Base-by-base conservation (phyloP, 768 basidiomycete genomes). In the Russula sp. region DNA sequence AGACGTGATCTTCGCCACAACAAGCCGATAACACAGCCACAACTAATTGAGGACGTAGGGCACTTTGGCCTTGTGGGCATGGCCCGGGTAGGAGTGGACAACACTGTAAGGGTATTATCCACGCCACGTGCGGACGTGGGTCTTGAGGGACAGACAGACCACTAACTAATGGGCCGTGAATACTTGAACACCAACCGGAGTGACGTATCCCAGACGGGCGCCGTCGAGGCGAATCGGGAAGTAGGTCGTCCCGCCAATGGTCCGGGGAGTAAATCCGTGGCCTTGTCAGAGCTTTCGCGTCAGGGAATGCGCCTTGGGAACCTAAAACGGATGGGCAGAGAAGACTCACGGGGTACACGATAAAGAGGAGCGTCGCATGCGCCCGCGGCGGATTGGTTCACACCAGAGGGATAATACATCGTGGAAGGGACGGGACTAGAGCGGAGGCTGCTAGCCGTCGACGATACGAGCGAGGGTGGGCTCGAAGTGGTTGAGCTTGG, bases 191-290 rank as follows among this genome's bases (percentile, higher is more conserved):
- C 63, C 63, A 6, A 18, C 37, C 16, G 45, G 63, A 8, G 63
- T 64, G 18, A 64, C 48, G 49, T 51, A 64, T 50, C 63, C 63
- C 32, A 60, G 6, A 37, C 48, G 58, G 4, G 32, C 34, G 1
- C n/a, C 18, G 32, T 40, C 63, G 18, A 64, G 35, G 32, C 48
- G 63, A 53, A 64, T 60, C 2, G 63, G 63, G 14, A 64, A 64
- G 48, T 64, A 64, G 0, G 63, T 64, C 16, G 63, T 64, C 54
- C 63, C 63, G 14, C 63, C 63, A 32, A 64, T 27, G 6, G 16
- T 50, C 9, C 58, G 58, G 31, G 63, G 58, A 20, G n/a, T 11
- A 39, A 60, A 64, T 7, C 4, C 22, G 6, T 60, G 58, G n/a
- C 20, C 48, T 60, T 44, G 27, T 16, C 9, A 48, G 13, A 13